Percentiles rank a stretch among this genome's conserved stretches.
These are phyloP conservation scores for Xylariaceae sp. DNA, from an alignment of 2,329 filamentous ascomycete species.

Conservation along the genomic window DNA sequence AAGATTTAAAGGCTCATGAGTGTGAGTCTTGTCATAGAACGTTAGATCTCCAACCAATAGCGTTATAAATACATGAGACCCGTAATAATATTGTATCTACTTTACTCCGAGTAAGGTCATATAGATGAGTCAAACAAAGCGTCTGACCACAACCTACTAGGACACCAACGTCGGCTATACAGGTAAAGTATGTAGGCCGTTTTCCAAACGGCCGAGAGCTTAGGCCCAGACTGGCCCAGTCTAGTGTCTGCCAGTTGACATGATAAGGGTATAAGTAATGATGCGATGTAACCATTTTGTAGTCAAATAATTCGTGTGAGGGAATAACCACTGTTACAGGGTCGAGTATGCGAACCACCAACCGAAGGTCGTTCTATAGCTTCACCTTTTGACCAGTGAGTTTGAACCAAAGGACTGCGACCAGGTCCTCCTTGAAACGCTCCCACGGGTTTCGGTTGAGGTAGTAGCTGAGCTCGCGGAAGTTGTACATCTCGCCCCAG, in stretches of 20 bases:
- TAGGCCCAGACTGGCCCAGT: background rate
- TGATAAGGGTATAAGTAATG: background rate
- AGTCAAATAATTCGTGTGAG: background rate
- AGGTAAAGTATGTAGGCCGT: background rate
- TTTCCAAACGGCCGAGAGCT: background rate
- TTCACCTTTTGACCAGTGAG: constrained; percentile 67
- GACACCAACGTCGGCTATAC: background rate
- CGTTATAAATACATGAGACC: constrained; percentile 33
- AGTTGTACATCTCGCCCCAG: constrained; percentile 97
- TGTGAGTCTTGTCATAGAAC: background rate
- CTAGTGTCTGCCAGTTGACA: background rate
- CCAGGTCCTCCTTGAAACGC: constrained; percentile 70
- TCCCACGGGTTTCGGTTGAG: constrained; percentile 87
- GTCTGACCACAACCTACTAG: background rate
- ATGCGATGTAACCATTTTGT: background rate
- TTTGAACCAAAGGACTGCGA: constrained; percentile 68
- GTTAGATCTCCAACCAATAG: constrained; percentile 23
- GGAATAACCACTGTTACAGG: background rate
- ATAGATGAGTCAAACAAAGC: background rate
- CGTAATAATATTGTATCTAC: constrained; percentile 6
- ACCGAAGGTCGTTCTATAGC: constrained; percentile 47
- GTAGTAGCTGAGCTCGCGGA: constrained; percentile 87
- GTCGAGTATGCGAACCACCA: background rate
- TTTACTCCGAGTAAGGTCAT: background rate
- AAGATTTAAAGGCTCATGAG: background rate